These are phyloP conservation scores for Oryza officinalis DNA, from an alignment of 176 grass and related monocot species.

Conservation along the genomic window DNA sequence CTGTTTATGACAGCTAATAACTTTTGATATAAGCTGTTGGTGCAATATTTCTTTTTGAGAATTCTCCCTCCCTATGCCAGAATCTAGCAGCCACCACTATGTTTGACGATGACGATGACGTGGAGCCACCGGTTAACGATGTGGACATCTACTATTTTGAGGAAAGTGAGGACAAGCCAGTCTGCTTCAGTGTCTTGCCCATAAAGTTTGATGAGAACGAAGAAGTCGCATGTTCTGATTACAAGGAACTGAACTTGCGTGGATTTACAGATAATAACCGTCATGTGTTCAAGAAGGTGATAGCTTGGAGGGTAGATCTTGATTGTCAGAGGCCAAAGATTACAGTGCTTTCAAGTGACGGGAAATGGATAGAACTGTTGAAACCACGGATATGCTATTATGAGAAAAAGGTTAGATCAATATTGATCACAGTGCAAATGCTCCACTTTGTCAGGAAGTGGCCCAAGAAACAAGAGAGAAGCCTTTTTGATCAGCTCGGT, in stretches of 20 bases:
- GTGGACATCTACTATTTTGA: slow-evolving; percentile 47
- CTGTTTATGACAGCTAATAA: not conserved
- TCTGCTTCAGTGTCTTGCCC: slow-evolving; percentile 58
- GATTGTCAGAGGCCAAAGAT: slow-evolving; percentile 41
- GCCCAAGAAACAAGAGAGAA: slow-evolving; percentile 34
- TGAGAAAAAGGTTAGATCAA: slow-evolving; percentile 39
- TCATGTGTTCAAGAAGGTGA: slow-evolving; percentile 28
- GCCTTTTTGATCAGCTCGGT: slow-evolving; percentile 34
- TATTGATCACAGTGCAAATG: slow-evolving; percentile 61
- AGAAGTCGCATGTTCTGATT: not conserved
- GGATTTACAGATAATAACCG: slow-evolving; percentile 20
- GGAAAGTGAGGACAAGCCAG: not conserved
- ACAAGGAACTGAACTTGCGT: slow-evolving; percentile 29
- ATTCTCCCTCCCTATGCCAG: not conserved
- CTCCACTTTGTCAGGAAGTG: slow-evolving; percentile 64
- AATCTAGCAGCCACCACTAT: slow-evolving; percentile 14
- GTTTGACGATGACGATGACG: slow-evolving; percentile 32
- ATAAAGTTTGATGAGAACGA: slow-evolving; percentile 4
- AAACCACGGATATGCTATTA: slow-evolving; percentile 53
- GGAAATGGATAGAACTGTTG: slow-evolving; percentile 57
- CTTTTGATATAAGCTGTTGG: not conserved
- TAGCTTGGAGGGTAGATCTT: slow-evolving; percentile 58
- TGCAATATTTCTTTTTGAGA: not conserved
- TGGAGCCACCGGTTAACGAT: not conserved
- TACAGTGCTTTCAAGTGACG: slow-evolving; percentile 45